Base-by-base conservation (phyloP, 768 basidiomycete species). In the Nidularia sp. region DNA sequence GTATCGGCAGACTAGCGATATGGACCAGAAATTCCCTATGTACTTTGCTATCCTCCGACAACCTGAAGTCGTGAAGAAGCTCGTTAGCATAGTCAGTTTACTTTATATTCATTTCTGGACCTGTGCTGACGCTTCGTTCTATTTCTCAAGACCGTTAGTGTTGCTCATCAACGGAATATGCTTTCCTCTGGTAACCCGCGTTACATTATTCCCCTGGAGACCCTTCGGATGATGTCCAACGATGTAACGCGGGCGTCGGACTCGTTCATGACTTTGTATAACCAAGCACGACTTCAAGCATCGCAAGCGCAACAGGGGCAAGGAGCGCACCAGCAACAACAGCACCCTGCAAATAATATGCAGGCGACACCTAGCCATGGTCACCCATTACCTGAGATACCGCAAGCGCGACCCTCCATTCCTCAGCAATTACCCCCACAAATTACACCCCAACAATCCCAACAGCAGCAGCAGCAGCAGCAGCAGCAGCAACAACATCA, bases 21-120 rank as follows among this genome's bases (percentile, higher is more conserved):
- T 85, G 22, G 81, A 88, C 3, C 44, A 52, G 34, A 81, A 74
- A 56, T 65, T 89, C 12, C 70, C 71, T 2, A 65, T 80, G 67
- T 72, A 77, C 55, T 65, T 68, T 49, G 59, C 73, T 18, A 62
- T 83, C 43, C 58, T 80, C 45, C 78, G 76, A 60, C 70, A 69
- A 39, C 79, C 82, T 9, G 78, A 77, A 0, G 39, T 67, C 43
- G 69, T 86, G 47, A 76, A 71, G 61, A 80, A 69, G 64, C 62
- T 80, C 32, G 69, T 85, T 34, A 62, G 70, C 9, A 83, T 85
- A 49, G 87, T 88, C 58, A 53, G 84, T 69, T 47, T 29, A 42
- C 6, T 53, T 33, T 25, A 1, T 25, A 25, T 25, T 18, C 49
- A 45, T 52, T 9, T 44, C 6, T 52, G 8, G 29, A 35, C 22